These are phyloP conservation scores for Stropharia rugosoannulata DNA, from an alignment of 768 basidiomycete genomes.

Conservation along the genomic window DNA sequence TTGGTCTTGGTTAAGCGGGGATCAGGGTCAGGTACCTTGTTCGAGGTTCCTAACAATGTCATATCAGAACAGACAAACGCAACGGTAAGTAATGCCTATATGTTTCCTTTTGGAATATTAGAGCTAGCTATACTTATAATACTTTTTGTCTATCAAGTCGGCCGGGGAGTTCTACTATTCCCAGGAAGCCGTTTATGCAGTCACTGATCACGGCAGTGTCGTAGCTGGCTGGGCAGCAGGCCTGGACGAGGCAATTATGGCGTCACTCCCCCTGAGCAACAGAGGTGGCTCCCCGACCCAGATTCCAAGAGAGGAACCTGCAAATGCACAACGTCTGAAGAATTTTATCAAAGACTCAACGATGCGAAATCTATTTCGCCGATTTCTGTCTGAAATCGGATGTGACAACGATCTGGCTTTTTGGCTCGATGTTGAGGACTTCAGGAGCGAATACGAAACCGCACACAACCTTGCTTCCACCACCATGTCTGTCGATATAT, in stretches of 20 bases:
- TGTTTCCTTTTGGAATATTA: no score
- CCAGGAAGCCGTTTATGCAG: no score
- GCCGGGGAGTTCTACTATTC: no score
- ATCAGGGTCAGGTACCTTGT: not conserved
- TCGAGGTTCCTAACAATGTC: not conserved
- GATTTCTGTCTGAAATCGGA: slow-evolving; percentile 5
- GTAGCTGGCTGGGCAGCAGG: no score
- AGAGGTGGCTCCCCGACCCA: not conserved
- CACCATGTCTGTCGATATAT: not conserved
- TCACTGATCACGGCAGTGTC: no score
- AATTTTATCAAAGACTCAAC: slow-evolving; percentile 3
- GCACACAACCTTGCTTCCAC: not conserved
- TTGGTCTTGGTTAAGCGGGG: slow-evolving; percentile 3
- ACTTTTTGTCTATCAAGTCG: no score
- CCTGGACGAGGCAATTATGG: not conserved
- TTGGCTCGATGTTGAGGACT: slow-evolving; percentile 14
- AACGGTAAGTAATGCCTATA: no score
- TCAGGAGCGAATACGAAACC: slow-evolving; percentile 6
- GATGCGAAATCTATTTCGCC: slow-evolving; percentile 2
- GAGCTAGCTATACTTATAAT: no score
- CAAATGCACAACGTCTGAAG: slow-evolving; percentile 8
- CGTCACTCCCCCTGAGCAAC: not conserved
- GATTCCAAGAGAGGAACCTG: not conserved
- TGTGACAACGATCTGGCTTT: slow-evolving; percentile 9
- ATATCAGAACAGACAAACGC: not conserved